phyloP scores from a whole-genome alignment of 2,329 filamentous ascomycete species.

The Leptosphaerulina australis region DNA sequence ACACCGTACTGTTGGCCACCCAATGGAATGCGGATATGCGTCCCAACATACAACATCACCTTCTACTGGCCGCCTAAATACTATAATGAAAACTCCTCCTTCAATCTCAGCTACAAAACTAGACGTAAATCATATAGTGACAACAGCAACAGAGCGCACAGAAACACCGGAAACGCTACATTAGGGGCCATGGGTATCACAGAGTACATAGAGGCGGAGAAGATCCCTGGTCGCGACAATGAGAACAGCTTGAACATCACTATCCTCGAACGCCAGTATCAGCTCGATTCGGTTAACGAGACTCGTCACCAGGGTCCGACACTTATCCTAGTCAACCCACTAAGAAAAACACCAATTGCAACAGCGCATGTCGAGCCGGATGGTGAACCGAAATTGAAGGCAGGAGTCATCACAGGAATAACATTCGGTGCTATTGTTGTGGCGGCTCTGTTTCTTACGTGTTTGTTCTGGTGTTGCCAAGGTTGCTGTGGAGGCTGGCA shows the following conservation, averaged over 20 bases:
- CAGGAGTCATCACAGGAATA: slow-evolving; percentile 4
- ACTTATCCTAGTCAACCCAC: slow-evolving; percentile 9
- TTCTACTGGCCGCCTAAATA: slow-evolving; percentile 23
- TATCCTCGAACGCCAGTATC: slow-evolving; percentile 4
- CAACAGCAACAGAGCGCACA: no score
- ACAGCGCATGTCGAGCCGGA: neutral
- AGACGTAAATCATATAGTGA: no score
- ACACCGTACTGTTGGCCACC: slow-evolving; percentile 29
- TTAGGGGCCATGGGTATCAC: no score
- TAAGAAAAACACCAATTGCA: neutral
- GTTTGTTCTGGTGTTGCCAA: slow-evolving; percentile 1
- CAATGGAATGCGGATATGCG: slow-evolving; percentile 27
- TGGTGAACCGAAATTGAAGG: neutral
- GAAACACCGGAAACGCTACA: no score
- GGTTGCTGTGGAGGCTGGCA: neutral
- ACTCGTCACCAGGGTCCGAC: slow-evolving; percentile 19
- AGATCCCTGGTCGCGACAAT: slow-evolving; percentile 15
- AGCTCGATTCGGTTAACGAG: neutral
- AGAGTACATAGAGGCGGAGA: neutral
- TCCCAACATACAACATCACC: neutral
- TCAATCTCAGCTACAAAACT: slow-evolving; percentile 16
- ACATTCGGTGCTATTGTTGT: neutral
- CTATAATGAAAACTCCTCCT: slow-evolving; percentile 17
- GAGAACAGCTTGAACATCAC: neutral
- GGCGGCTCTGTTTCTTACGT: neutral